Base-by-base conservation (phyloP, 2,329 filamentous ascomycete genomes). In the Verticillium alfalfae region DNA sequence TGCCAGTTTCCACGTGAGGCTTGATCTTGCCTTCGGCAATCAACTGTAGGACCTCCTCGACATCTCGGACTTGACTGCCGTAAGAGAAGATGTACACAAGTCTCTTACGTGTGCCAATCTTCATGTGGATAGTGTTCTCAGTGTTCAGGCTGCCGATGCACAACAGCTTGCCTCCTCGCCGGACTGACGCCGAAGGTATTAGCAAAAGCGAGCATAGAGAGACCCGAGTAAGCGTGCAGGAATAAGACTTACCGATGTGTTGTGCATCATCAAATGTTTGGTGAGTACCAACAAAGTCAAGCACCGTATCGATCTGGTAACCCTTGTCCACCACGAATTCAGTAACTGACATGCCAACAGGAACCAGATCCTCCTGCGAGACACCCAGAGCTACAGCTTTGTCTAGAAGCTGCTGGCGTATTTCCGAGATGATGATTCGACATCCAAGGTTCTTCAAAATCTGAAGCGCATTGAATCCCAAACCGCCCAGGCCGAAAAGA, bases 371-470 rank as follows among this genome's bases (percentile, higher is more conserved):
- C 2, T 59, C 58, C 26, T 45, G 36, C 4, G 70, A 69, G 16
- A 78, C 64, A 1, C 74, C 75, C 13, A 75, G 62, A 6, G 67
- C 66, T 9, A 57, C 60, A 12, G 66, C 66, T 18, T 65, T 62
- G 10, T 64, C 62, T 8, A 66, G 62, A 16, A 65, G 45, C 18
- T 64, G 55, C 41, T 63, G 56, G n/a, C 63, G 60, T n/a, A 67
- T 59, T 41, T 67, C 64, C 12, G 61, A 67, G 5, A 66, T 62
- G 37, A 79, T 92, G 15, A 82, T 89, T 22, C 82, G 87, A 56
- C 84, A 72, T 12, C 74, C 73, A n/a, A 78, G 72, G 22, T 72
- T 66, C 5, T 67, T 64, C 4, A 76, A 67, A 16, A 76, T 71
- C 61, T 78, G 75, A 10, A 78, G 62, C 1, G 71, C 77, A 62